Evolutionary conservation across 176 grass and related monocot genomes (phyloP), one percentile per base, ranked within the genome.

Genomic region (Chloris gayana): DNA sequence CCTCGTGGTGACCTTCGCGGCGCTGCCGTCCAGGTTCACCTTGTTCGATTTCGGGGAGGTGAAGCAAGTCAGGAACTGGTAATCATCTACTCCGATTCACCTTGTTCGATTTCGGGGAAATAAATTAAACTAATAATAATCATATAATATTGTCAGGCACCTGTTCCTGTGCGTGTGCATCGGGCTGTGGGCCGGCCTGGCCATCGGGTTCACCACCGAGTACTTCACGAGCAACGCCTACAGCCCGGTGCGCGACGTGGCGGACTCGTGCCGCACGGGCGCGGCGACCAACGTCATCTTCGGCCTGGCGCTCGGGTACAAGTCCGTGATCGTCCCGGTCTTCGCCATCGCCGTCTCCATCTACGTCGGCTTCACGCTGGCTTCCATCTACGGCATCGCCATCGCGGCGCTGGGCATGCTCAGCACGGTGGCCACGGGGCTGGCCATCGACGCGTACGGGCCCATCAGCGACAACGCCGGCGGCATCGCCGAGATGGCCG

Each of bases 201-300:
- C 86, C 35, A 93, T 93, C 45, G 85, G 91, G 8, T 93, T 87
- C 81, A 85, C 81, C 58, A 93, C 91, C 21, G 91, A 93, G 73
- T 90, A 89, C 75, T 93, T 87, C 34, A 93, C 91, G 22, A 93
- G 87, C 83, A 94, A 83, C 77, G 76, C 85, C 38, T 94, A 94
- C 67, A 89, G 92, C 57, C 92, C 88, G 14, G 92, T 94, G n/a
- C 84, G 82, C 74, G 85, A 88, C 10, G 91, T 88, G 4, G 87
- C 91, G 1, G 84, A 93, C 80, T 85, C 88, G 22, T 93, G 91
- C 77, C 65, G 85, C 54, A 93, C 91, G 1, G 85, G 91, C 21
- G 91, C 91, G 61, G 91, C 88, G 58, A 93, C 91, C 2, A 93
- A 93, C 64, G 91, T 90, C 50, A 93, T 93, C 59, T 93, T 93